These are phyloP conservation scores for Hericium coralloides DNA, from an alignment of 768 basidiomycete genomes.

Conservation along the genomic window DNA sequence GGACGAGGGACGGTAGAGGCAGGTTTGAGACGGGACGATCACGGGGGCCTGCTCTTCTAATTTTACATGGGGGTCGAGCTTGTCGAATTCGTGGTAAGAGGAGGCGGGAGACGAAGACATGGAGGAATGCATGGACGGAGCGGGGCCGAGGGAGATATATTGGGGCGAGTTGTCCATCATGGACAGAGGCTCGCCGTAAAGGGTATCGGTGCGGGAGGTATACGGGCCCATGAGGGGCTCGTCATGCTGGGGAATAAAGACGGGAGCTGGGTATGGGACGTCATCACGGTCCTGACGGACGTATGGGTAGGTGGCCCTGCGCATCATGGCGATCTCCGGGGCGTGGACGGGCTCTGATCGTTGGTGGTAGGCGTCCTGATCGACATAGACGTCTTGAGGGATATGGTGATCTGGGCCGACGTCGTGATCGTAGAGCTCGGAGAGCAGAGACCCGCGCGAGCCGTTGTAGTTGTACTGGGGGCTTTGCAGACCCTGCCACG, in stretches of 20 bases:
- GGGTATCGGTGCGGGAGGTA: constrained; percentile 24
- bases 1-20: constrained; percentile 36
- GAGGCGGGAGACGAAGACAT: constrained; percentile 32
- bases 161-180: constrained; percentile 30
- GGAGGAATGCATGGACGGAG: constrained; percentile 21
- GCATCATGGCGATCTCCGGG: constrained; percentile 38
- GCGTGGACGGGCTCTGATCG: constrained; percentile 19
- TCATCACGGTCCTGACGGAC: constrained; percentile 64
- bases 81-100: constrained; percentile 39
- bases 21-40: constrained; percentile 55
- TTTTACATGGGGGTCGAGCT: constrained; percentile 43
- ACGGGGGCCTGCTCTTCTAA: constrained; percentile 53
- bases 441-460: constrained; percentile 49
- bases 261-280: constrained; percentile 30
- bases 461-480: constrained; percentile 24
- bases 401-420: constrained; percentile 25
- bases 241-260: constrained; percentile 36
- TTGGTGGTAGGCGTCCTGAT: constrained; percentile 17
- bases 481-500: constrained; percentile 26
- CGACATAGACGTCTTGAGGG: constrained; percentile 16
- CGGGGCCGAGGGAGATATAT: constrained; percentile 27
- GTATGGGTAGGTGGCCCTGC: constrained; percentile 70
- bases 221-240: constrained; percentile 24
- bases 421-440: constrained; percentile 64
- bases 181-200: constrained; percentile 32